Percentiles rank a stretch among this genome's conserved stretches.
Conservation (phyloP, 2,329 filamentous ascomycete species). For the Ophiobolus disseminans region DNA sequence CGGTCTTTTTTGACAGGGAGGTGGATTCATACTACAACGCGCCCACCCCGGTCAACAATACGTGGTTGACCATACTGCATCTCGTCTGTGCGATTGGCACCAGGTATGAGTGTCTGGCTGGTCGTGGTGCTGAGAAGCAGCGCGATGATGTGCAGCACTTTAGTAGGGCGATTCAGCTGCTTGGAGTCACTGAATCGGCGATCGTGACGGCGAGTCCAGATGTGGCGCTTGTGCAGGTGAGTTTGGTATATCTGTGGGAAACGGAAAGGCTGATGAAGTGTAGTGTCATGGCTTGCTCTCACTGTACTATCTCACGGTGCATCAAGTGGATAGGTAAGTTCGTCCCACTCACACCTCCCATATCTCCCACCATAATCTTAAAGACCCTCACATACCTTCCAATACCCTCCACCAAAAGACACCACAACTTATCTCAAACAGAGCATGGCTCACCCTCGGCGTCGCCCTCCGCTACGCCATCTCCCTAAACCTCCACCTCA, state of each 20-base stretch:
- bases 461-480: conserved; percentile 3
- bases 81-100: conserved; percentile 10
- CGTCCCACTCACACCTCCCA: neutral
- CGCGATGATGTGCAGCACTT: neutral
- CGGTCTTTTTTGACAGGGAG: neutral
- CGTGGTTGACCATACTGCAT: conserved; percentile 7
- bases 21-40: neutral
- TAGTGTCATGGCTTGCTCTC: conserved; percentile 5
- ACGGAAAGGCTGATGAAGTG: neutral
- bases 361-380: neutral
- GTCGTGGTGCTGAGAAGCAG: neutral
- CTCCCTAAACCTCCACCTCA: conserved; percentile 1
- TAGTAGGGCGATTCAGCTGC: conserved; percentile 1
- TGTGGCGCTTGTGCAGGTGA: conserved; percentile 3
- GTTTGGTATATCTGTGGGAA: neutral
- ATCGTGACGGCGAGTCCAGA: neutral
- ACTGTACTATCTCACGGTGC: conserved; percentile 4
- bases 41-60: neutral
- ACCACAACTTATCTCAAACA: neutral
- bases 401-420: neutral
- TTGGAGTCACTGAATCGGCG: neutral
- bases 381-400: neutral
- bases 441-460: conserved; percentile 5
- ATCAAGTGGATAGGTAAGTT: conserved; percentile 1
- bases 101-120: neutral